Conservation (phyloP, 2,329 filamentous ascomycete species). For the Venturia effusa region DNA sequence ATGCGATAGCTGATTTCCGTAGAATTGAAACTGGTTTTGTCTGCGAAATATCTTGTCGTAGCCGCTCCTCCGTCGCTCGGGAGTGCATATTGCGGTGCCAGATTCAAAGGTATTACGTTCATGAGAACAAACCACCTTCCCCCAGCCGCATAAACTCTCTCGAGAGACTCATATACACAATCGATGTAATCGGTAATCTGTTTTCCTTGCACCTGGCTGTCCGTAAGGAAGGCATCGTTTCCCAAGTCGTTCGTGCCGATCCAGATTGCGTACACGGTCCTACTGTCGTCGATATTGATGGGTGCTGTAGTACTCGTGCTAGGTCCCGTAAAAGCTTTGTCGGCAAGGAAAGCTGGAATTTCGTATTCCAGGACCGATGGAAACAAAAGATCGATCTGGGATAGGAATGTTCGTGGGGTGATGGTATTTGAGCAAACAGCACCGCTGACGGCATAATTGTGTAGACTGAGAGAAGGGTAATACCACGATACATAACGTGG, state of each 20-base stretch:
- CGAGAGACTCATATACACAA: conserved; percentile 55
- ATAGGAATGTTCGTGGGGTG: conserved; percentile 40
- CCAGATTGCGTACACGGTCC: conserved; percentile 66
- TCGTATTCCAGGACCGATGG: conserved; percentile 43
- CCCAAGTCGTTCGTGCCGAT: conserved; percentile 76
- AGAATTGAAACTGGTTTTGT: conserved; percentile 35
- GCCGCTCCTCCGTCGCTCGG: conserved; percentile 33
- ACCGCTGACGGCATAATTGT: conserved; percentile 58
- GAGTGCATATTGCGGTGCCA: conserved; percentile 55
- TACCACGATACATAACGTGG: conserved; percentile 53
- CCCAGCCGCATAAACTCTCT: conserved; percentile 53
- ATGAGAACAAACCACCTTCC: conserved; percentile 62
- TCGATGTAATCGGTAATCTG: conserved; percentile 55
- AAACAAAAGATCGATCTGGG: conserved; percentile 41
- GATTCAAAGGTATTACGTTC: conserved; percentile 56
- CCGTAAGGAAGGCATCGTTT: conserved; percentile 51
- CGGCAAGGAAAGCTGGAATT: conserved; percentile 36
- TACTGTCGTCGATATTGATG: conserved; percentile 26
- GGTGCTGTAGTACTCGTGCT: conserved; percentile 13
- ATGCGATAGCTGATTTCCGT: conserved; percentile 42
- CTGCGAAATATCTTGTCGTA: conserved; percentile 34
- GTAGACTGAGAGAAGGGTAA: conserved; percentile 44
- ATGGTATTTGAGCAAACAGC: conserved; percentile 63
- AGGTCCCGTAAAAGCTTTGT: conserved; percentile 33
- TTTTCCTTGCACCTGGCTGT: conserved; percentile 48